Percentiles rank a stretch among this genome's conserved stretches.
These are phyloP conservation scores for Pichia sp. DNA, from an alignment of 1,139 yeast species.

Conservation along the genomic window DNA sequence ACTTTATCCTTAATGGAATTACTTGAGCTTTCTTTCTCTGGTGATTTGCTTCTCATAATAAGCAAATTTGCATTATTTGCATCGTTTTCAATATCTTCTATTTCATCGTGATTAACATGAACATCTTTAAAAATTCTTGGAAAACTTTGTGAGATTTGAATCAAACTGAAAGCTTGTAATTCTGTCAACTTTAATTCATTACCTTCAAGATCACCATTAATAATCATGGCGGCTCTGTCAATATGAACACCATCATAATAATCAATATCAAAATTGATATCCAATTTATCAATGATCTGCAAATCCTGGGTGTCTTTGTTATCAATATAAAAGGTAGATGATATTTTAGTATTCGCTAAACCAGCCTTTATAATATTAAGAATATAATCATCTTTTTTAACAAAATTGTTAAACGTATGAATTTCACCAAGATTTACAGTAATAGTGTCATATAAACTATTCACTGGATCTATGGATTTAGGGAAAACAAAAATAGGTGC, in stretches of 20 bases:
- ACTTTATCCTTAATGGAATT: neutral
- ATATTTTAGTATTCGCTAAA: constrained; percentile 60
- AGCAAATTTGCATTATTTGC: constrained; percentile 49
- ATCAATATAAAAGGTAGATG: constrained; percentile 53
- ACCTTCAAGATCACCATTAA: constrained; percentile 61
- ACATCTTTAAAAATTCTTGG: constrained; percentile 49
- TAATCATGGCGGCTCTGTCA: constrained; percentile 46
- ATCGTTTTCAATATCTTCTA: constrained; percentile 56
- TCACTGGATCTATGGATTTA: constrained; percentile 40
- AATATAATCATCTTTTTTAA: constrained; percentile 21
- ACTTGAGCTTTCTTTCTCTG: constrained; percentile 24
- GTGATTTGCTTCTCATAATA: constrained; percentile 14
- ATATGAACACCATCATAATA: constrained; percentile 37
- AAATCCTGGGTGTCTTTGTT: constrained; percentile 44
- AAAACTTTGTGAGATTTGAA: constrained; percentile 51
- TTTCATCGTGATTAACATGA: constrained; percentile 32
- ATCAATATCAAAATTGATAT: constrained; percentile 56
- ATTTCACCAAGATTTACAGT: constrained; percentile 81
- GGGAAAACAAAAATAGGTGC: constrained; percentile 88
- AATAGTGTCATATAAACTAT: constrained; percentile 49
- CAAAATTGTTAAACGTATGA: constrained; percentile 60
- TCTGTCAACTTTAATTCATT: constrained; percentile 70
- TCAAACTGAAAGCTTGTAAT: constrained; percentile 58
- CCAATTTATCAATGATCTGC: constrained; percentile 65
- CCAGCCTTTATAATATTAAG: constrained; percentile 60